Evolutionary conservation across 2,329 filamentous ascomycete species (phyloP).

Genomic region (Aschersonia sp.): DNA sequence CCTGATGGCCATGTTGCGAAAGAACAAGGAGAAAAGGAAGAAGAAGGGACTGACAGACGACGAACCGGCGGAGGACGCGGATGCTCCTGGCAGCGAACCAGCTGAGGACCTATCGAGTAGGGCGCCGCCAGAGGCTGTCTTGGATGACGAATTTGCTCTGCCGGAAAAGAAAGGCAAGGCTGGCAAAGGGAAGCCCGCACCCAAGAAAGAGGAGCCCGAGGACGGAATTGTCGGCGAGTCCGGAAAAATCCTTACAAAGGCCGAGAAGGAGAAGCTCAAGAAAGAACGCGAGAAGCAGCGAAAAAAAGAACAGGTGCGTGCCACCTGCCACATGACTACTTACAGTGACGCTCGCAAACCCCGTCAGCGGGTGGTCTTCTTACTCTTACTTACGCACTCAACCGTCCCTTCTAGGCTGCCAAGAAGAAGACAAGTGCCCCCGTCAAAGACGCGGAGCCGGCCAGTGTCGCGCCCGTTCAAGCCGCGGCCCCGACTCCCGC

Average conservation of each 20-base stretch:
- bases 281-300: slow-evolving; percentile 97
- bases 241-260: slow-evolving; percentile 78
- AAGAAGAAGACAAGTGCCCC: slow-evolving; percentile 57
- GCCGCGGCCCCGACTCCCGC: slow-evolving; percentile 32
- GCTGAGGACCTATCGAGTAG: slow-evolving; percentile 38
- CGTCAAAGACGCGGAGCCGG: slow-evolving; percentile 13
- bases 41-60: slow-evolving; percentile 73
- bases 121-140: slow-evolving; percentile 64
- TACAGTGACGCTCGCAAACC: slow-evolving; percentile 1
- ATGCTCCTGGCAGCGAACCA: slow-evolving; percentile 17
- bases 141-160: slow-evolving; percentile 75
- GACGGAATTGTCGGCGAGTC: slow-evolving; percentile 37
- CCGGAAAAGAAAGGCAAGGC: slow-evolving; percentile 64
- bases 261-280: slow-evolving; percentile 95
- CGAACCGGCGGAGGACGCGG: slow-evolving; percentile 51
- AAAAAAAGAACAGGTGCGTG: slow-evolving; percentile 83
- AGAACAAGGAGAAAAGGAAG: slow-evolving; percentile 75
- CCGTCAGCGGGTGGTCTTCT: neutral
- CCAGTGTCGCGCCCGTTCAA: slow-evolving; percentile 18
- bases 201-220: slow-evolving; percentile 31
- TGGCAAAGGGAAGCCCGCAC: slow-evolving; percentile 28
- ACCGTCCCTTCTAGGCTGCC: slow-evolving; percentile 37
- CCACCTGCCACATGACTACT: neutral
- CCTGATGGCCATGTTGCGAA: slow-evolving; percentile 66
- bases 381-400: neutral